Conservation (phyloP, 1,284 basidiomycete genomes). For the Sporisorium sorghi region DNA sequence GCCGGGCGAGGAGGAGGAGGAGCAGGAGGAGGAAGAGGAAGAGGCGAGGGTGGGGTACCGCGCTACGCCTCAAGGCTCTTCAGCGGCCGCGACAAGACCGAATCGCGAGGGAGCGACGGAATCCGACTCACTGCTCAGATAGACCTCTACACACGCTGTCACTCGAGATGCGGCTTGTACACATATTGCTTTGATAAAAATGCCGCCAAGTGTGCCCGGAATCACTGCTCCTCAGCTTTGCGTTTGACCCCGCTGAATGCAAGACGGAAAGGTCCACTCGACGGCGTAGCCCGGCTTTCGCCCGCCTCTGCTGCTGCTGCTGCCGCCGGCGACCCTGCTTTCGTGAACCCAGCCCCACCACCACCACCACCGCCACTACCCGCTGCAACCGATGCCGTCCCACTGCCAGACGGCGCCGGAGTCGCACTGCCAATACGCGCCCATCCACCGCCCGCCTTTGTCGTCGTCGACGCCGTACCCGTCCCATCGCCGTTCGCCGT, state of each 20-base stretch:
- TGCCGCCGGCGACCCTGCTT: slow-evolving; percentile 2
- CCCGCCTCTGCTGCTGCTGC: slow-evolving; percentile 3
- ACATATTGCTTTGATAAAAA: too few relatives aligned
- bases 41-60: background rate
- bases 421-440: slow-evolving; percentile 44
- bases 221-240: slow-evolving; percentile 21
- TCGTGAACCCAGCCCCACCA: slow-evolving; percentile 2
- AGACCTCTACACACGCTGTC: background rate
- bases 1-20: background rate
- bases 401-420: slow-evolving; percentile 13
- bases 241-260: slow-evolving; percentile 34
- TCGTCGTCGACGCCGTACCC: slow-evolving; percentile 10
- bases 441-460: slow-evolving; percentile 31
- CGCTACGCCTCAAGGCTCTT: background rate
- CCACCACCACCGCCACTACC: background rate
- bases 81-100: background rate
- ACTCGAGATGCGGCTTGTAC: background rate
- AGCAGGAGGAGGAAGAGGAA: background rate
- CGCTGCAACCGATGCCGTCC: background rate
- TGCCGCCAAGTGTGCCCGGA: too few relatives aligned
- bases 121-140: slow-evolving; percentile 20
- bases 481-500: slow-evolving; percentile 14
- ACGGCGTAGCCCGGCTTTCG: background rate
- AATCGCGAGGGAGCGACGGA: background rate
- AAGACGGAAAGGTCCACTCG: slow-evolving; percentile 20